A percentile compares a stretch with the other conserved stretches of the same genome.
Conservation (phyloP, 148 eudicot genomes). For the Heliosperma pusillum region DNA sequence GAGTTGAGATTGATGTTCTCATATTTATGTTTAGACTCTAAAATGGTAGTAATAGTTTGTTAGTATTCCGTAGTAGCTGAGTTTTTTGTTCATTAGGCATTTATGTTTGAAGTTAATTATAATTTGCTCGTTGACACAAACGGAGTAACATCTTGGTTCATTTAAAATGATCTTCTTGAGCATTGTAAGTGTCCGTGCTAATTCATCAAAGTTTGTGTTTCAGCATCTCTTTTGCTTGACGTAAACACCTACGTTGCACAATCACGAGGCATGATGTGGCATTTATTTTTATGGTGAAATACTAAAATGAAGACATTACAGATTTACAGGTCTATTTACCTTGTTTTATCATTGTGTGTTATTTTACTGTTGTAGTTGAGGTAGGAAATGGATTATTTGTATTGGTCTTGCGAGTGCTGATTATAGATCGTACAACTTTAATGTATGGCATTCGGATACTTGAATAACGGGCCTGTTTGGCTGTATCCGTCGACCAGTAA, state of each 20-base stretch:
- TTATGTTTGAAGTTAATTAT: too few species aligned
- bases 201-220: background rate
- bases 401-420: background rate
- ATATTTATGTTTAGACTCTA: background rate
- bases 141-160: too few species aligned
- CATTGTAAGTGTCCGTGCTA: background rate
- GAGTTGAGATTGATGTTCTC: too few species aligned
- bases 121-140: too few species aligned
- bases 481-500: too few species aligned
- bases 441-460: too few species aligned
- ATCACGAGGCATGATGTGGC: slow-evolving; percentile 30
- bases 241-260: background rate
- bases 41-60: background rate
- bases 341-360: slow-evolving; percentile 1
- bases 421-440: background rate
- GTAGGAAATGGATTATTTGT: background rate
- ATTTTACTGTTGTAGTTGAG: background rate
- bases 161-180: slow-evolving; percentile 1
- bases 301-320: slow-evolving; percentile 34
- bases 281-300: slow-evolving; percentile 35
- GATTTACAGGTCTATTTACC: slow-evolving; percentile 39
- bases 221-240: slow-evolving; percentile 10
- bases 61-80: background rate
- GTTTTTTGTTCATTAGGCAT: background rate
- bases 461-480: too few species aligned